Evolutionary conservation across 2,329 filamentous ascomycete genomes (phyloP), one percentile per base, ranked within the genome.

Genomic region (Curvularia sp.): DNA sequence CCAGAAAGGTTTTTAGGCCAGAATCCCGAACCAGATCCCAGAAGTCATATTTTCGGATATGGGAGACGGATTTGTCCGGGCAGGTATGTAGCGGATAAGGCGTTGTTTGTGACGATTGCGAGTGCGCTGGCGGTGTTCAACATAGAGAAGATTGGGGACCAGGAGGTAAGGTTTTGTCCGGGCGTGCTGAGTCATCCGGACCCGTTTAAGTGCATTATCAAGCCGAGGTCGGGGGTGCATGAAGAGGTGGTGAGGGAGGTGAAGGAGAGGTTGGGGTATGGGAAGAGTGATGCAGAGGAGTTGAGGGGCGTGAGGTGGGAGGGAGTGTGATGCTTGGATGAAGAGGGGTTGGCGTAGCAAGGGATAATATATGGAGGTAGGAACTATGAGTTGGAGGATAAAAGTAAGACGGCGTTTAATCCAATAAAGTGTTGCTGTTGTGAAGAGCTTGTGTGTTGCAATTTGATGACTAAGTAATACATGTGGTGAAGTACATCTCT

Each of bases 101-200:
- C 76, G 0, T 30, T 82, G 0, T 82, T 75, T 57, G 57, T 81
- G 10, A 78, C 64, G 15, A 75, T 81, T 20, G 80, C 77, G 0
- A 81, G 81, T 30, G 69, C 76, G 0, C 69, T 87, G 1, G 76
- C 84, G 0, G 79, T 79, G 0, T 85, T 86, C 49, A 67, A 76
- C 4, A 72, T 85, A 13, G 57, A 57, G 2, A 49, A 53, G 3
- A 35, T 49, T 8, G n/a, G 28, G 12, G 9, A 53, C n/a, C 48
- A 48, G 1, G 59, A 59, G 15, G 31, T 61, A 1, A 53, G 33
- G 28, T 61, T 61, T 46, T 61, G 69, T 42, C 57, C 65, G 0
- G 76, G 77, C 2, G 55, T 72, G 1, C 54, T 78, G 28, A 75
- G 71, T 58, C 78, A 79, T 57, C 77, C 79, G 0, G 62, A 66